Conservation (phyloP, 257 asterid species). For the Marsdenia floribunda region DNA sequence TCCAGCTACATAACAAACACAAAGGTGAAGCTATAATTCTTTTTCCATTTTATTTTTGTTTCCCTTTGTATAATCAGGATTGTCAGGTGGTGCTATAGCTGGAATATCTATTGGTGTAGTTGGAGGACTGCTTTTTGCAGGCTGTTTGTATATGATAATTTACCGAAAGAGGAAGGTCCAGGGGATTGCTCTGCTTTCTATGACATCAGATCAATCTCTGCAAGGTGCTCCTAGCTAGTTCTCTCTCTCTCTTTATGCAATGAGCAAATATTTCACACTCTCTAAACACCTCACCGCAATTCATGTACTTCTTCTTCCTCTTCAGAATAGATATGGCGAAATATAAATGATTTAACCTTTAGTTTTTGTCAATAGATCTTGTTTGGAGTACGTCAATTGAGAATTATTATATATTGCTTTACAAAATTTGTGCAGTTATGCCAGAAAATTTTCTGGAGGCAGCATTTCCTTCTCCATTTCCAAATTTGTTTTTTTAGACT, state of each 20-base stretch:
- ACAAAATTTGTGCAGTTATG: background rate
- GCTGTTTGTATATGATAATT: constrained; percentile 39
- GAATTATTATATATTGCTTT: background rate
- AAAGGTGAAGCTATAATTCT: background rate
- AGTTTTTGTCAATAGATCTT: background rate
- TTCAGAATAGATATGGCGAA: background rate
- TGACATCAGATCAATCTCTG: constrained; percentile 36
- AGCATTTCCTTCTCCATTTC: background rate
- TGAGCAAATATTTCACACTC: background rate
- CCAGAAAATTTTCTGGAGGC: background rate
- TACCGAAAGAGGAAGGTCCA: constrained; percentile 48
- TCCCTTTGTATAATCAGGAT: constrained; percentile 45
- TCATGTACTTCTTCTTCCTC: background rate
- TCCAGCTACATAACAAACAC: constrained; percentile 17
- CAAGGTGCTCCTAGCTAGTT: constrained; percentile 26
- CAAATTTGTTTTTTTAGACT: background rate
- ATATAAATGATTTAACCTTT: background rate
- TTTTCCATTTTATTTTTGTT: constrained; percentile 8
- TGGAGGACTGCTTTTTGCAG: constrained; percentile 44
- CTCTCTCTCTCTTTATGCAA: background rate
- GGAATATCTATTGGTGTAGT: constrained; percentile 55
- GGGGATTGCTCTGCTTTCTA: constrained; percentile 37
- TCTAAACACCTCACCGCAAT: background rate
- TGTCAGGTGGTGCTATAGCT: constrained; percentile 66
- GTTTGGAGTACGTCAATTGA: background rate